Conservation (phyloP, 139 green algal genomes). For the Micractinium sp. region DNA sequence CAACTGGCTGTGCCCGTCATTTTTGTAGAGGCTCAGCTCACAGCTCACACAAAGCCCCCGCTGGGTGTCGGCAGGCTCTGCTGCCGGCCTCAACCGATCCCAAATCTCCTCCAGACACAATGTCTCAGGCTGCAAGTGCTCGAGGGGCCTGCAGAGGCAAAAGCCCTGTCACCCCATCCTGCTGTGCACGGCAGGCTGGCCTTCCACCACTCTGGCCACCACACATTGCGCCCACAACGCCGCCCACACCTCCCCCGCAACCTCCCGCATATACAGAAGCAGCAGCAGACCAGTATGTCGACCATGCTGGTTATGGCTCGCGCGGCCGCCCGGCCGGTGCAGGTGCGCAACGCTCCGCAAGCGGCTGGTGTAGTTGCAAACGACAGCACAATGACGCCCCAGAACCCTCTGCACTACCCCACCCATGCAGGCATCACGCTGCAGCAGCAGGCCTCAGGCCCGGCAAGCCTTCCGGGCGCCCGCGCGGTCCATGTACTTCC, state of each 20-base stretch:
- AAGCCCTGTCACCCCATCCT: too few species aligned
- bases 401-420: not conserved
- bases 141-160: too few species aligned
- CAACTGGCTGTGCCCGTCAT: not conserved
- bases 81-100: too few species aligned
- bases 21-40: too few species aligned
- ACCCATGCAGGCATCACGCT: not conserved
- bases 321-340: slow-evolving; percentile 3
- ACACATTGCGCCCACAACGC: not conserved
- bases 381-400: not conserved
- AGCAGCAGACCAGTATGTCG: slow-evolving; percentile 7
- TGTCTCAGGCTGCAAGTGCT: too few species aligned
- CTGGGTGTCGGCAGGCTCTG: too few species aligned
- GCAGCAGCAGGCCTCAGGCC: slow-evolving; percentile 16
- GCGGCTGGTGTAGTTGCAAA: not conserved
- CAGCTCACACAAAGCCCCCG: too few species aligned
- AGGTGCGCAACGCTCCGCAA: not conserved
- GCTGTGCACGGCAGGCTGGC: not conserved
- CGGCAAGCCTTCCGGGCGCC: slow-evolving; percentile 17
- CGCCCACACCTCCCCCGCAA: not conserved
- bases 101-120: too few species aligned
- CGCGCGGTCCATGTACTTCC: slow-evolving; percentile 33
- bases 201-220: not conserved
- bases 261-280: not conserved
- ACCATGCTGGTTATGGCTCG: slow-evolving; percentile 14